These are phyloP conservation scores for Exidia glandulosa DNA, from an alignment of 768 basidiomycete genomes.

Conservation along the genomic window DNA sequence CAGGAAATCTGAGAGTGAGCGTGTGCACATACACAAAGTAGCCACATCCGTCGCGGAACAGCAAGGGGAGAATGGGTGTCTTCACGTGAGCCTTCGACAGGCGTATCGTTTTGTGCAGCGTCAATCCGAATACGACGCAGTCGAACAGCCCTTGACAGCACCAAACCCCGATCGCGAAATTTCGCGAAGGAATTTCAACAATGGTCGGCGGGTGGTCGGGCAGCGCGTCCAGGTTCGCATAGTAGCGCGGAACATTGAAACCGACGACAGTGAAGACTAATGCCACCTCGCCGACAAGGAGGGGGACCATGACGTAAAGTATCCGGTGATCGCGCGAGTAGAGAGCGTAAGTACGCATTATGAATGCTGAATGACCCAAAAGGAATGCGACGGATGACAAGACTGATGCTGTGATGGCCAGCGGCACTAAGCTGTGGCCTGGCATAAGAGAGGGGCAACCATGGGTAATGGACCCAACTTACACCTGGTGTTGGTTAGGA, in stretches of 20 bases:
- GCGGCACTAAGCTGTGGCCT: not conserved
- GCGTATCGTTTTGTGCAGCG: not conserved
- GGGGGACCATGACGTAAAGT: not conserved
- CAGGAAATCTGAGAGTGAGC: too few relatives aligned
- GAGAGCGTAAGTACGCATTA: not conserved
- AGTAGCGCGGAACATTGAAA: not conserved
- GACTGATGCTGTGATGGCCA: not conserved
- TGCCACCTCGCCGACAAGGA: not conserved
- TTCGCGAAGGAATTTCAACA: not conserved
- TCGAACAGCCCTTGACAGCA: not conserved
- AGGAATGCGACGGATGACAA: not conserved
- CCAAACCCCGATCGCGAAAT: not conserved
- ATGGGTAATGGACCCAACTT: too few relatives aligned
- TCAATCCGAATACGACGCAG: not conserved
- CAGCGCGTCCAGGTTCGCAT: not conserved
- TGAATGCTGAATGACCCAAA: not conserved
- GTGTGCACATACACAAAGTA: not conserved
- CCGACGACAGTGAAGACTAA: not conserved
- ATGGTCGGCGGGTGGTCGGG: not conserved
- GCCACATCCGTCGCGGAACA: not conserved
- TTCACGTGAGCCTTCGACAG: not conserved
- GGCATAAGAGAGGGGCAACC: too few relatives aligned
- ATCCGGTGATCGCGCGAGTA: not conserved
- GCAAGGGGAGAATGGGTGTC: not conserved
- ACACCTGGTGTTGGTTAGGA: too few relatives aligned